These are phyloP conservation scores for Dryadomyces quercus-mongolicae DNA, from an alignment of 2,329 filamentous ascomycete species.

Conservation along the genomic window DNA sequence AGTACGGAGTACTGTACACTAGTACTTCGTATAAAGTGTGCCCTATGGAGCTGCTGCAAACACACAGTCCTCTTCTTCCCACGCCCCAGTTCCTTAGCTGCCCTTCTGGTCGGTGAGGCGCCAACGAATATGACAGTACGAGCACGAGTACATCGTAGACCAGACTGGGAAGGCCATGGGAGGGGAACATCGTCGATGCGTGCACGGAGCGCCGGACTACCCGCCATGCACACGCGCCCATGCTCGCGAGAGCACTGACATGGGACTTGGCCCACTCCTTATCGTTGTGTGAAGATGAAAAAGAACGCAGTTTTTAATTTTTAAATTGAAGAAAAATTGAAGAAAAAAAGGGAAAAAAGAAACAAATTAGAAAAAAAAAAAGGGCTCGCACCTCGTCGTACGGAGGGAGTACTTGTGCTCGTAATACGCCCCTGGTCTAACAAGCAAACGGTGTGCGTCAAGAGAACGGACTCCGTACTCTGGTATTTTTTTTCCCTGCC, in stretches of 20 bases:
- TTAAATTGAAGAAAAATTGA: not conserved
- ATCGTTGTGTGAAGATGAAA: too few species aligned
- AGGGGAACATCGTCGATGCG: not conserved
- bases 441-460: too few species aligned
- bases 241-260: not conserved
- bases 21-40: too few species aligned
- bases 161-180: not conserved
- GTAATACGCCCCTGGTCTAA: not conserved
- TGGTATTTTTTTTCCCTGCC: too few species aligned
- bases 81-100: not conserved
- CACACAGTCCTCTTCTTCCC: not conserved
- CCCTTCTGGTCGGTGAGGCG: not conserved
- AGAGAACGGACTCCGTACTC: too few species aligned
- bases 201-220: slow-evolving; percentile 1
- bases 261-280: not conserved
- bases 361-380: not conserved
- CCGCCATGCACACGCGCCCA: not conserved
- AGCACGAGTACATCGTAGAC: too few species aligned
- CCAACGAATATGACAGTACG: too few species aligned
- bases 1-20: too few species aligned
- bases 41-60: not conserved
- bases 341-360: not conserved
- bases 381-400: not conserved
- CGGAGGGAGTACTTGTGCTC: too few species aligned
- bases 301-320: not conserved